A percentile compares a stretch with the other conserved stretches of the same genome.
Evolutionary conservation across 768 basidiomycete genomes (phyloP).

Genomic region (Gymnopilus dilepis): DNA sequence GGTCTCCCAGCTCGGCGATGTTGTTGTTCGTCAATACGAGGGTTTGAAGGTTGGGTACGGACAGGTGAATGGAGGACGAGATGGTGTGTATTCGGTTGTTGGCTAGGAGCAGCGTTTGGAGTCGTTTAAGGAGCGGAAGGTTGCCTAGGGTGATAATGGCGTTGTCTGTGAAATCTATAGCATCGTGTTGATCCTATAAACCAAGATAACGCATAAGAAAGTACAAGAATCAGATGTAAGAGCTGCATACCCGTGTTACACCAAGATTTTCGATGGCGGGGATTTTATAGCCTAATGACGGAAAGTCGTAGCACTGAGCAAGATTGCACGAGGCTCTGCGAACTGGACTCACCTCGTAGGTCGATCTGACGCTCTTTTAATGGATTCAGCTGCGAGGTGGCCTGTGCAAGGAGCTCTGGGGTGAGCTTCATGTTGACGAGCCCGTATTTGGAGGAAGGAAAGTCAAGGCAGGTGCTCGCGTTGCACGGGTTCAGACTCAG

Average conservation of each 20-base stretch:
- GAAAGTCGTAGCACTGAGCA: slow-evolving; percentile 18
- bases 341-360: slow-evolving; percentile 69
- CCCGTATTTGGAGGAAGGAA: slow-evolving; percentile 25
- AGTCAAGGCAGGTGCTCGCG: not conserved
- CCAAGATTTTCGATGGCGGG: slow-evolving; percentile 96
- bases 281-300: slow-evolving; percentile 83
- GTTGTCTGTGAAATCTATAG: slow-evolving; percentile 94
- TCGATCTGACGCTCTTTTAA: slow-evolving; percentile 91
- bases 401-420: slow-evolving; percentile 88
- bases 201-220: slow-evolving; percentile 17
- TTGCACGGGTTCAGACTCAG: slow-evolving; percentile 43
- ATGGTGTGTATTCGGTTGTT: slow-evolving; percentile 90
- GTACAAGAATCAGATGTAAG: slow-evolving; percentile 16
- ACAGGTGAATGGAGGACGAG: slow-evolving; percentile 81
- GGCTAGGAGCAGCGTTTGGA: slow-evolving; percentile 83
- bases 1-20: slow-evolving; percentile 79
- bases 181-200: slow-evolving; percentile 87
- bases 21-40: slow-evolving; percentile 87
- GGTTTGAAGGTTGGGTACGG: slow-evolving; percentile 82
- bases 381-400: slow-evolving; percentile 77
- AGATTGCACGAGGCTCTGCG: slow-evolving; percentile 19
- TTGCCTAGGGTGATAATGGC: slow-evolving; percentile 82
- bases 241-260: slow-evolving; percentile 74
- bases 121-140: slow-evolving; percentile 84
- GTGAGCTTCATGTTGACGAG: slow-evolving; percentile 83